phyloP scores from a whole-genome alignment of 257 asterid genomes.

The Solanum gracilifrons region DNA sequence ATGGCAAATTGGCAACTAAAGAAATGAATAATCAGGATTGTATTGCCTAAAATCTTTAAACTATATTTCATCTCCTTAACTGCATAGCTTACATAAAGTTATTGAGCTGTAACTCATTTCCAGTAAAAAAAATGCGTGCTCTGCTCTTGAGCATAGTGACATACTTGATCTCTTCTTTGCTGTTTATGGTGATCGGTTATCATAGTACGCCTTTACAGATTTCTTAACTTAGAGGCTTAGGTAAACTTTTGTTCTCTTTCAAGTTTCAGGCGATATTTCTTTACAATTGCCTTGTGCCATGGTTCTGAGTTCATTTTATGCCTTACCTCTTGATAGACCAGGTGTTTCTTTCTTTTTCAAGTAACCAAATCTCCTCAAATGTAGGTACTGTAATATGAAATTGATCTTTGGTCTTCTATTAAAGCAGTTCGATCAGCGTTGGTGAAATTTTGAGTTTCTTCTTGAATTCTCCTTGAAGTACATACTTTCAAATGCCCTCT shows the following conservation, averaged over 20 bases:
- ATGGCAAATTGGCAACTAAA: not conserved
- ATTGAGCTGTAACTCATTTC: not conserved
- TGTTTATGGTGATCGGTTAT: not conserved
- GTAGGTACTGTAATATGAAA: not conserved
- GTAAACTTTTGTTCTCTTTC: not conserved
- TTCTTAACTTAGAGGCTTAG: not conserved
- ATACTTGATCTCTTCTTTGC: not conserved
- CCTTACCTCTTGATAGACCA: not conserved
- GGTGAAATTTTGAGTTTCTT: not conserved
- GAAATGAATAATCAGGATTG: not conserved
- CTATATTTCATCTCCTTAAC: not conserved
- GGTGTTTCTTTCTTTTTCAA: not conserved
- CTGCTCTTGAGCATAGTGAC: not conserved
- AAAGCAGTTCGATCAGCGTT: not conserved
- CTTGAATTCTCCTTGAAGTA: not conserved
- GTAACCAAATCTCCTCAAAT: not conserved
- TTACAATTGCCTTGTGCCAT: not conserved
- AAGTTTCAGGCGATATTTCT: not conserved
- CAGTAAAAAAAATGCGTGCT: not conserved
- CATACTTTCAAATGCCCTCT: not conserved
- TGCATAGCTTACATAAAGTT: not conserved
- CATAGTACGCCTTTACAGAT: not conserved
- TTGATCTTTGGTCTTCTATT: not conserved
- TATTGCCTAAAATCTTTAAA: not conserved
- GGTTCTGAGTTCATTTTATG: not conserved